Percentiles rank a stretch among this genome's conserved stretches.
These are phyloP conservation scores for Apophysomyces variabilis DNA, from an alignment of 371 early-diverging fungal genomes.

Conservation along the genomic window DNA sequence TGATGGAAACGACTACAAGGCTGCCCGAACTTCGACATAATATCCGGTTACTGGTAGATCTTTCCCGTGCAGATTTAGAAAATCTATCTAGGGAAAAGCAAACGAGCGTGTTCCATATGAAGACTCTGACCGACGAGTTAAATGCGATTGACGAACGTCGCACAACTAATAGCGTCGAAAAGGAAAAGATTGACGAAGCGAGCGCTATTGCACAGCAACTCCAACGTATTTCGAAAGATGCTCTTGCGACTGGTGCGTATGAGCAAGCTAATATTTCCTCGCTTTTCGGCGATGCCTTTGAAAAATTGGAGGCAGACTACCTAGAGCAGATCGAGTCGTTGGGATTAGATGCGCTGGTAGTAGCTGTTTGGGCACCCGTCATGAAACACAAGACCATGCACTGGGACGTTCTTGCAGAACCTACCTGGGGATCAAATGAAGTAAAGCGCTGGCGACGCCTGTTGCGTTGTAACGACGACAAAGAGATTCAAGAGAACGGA, in stretches of 20 bases:
- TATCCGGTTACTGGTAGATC: constrained; percentile 70
- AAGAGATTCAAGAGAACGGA: constrained; percentile 16
- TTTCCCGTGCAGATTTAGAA: constrained; percentile 71
- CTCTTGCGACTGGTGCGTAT: constrained; percentile 44
- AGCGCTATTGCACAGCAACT: constrained; percentile 57
- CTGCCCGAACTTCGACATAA: constrained; percentile 85
- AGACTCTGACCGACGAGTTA: constrained; percentile 47
- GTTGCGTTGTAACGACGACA: constrained; percentile 42
- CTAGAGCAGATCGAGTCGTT: constrained; percentile 56
- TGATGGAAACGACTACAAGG: constrained; percentile 55
- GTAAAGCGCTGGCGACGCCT: constrained; percentile 61
- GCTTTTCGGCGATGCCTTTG: constrained; percentile 61
- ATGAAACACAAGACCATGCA: constrained; percentile 53
- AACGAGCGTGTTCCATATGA: constrained; percentile 41
- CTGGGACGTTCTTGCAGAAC: constrained; percentile 76
- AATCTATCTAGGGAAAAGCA: constrained; percentile 65
- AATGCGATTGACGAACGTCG: constrained; percentile 43
- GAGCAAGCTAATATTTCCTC: constrained; percentile 50
- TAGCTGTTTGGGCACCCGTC: constrained; percentile 67
- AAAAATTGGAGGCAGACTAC: constrained; percentile 52
- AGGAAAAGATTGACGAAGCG: constrained; percentile 46
- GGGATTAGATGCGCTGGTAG: constrained; percentile 69
- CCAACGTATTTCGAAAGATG: constrained; percentile 45
- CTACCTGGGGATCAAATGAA: constrained; percentile 55
- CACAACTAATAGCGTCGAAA: constrained; percentile 24